Conservation (phyloP, 176 grass and related monocot genomes). For the Areca catechu region DNA sequence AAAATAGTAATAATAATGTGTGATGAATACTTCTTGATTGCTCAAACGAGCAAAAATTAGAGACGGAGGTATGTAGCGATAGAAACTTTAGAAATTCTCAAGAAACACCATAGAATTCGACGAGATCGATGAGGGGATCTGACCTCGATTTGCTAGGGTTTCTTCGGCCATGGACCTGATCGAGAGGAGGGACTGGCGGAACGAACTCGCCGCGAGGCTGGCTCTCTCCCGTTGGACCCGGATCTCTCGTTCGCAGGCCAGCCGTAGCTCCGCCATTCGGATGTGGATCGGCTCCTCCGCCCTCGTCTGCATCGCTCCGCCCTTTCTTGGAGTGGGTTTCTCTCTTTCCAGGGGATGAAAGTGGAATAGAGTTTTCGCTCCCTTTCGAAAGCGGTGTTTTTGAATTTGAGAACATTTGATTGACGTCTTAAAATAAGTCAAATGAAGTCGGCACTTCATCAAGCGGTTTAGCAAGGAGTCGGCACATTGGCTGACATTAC, state of each 20-base stretch:
- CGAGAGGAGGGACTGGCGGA: conserved; percentile 41
- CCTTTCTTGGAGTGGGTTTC: neutral
- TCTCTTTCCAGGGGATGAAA: neutral
- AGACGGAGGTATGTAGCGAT: neutral
- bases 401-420: too few relatives aligned
- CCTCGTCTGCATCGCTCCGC: conserved; percentile 1
- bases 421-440: too few relatives aligned
- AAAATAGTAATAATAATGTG: too few relatives aligned
- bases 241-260: conserved; percentile 24
- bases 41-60: too few relatives aligned
- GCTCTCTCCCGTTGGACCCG: conserved; percentile 12
- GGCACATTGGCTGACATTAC: too few relatives aligned
- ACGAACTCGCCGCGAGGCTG: conserved; percentile 24
- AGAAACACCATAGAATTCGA: neutral
- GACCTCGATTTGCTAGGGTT: conserved; percentile 43
- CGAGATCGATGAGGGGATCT: neutral
- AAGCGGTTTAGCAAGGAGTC: too few relatives aligned
- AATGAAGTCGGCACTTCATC: too few relatives aligned
- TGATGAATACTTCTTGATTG: too few relatives aligned
- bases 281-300: conserved; percentile 12
- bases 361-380: conserved; percentile 1
- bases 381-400: neutral
- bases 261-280: conserved; percentile 25
- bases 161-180: conserved; percentile 39
- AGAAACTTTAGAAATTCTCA: neutral